These are phyloP conservation scores for Plantago major DNA, from an alignment of 257 asterid genomes.

Conservation along the genomic window DNA sequence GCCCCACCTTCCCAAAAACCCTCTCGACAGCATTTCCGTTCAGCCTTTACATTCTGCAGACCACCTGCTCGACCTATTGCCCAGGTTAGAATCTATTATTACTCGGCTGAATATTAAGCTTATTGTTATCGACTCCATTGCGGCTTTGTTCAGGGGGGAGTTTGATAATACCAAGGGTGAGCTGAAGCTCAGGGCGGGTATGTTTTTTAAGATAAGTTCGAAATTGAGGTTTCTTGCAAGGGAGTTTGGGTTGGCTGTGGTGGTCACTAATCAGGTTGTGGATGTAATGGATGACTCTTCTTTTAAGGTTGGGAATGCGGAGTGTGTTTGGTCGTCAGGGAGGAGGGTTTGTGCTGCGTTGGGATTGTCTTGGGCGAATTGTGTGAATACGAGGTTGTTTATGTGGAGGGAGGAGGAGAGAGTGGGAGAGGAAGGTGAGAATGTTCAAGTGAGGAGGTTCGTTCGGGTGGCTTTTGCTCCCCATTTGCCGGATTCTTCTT, in stretches of 20 bases:
- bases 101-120: conserved; percentile 44
- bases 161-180: conserved; percentile 61
- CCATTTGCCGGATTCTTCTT: conserved; percentile 66
- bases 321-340: conserved; percentile 52
- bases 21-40: conserved; percentile 42
- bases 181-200: conserved; percentile 52
- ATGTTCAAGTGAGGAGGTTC: conserved; percentile 48
- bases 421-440: conserved; percentile 29
- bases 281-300: conserved; percentile 54
- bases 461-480: conserved; percentile 79
- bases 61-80: conserved; percentile 88
- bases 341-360: conserved; percentile 73
- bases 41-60: conserved; percentile 66
- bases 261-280: conserved; percentile 78
- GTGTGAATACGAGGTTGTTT: conserved; percentile 77
- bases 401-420: conserved; percentile 65
- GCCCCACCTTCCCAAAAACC: conserved; percentile 37
- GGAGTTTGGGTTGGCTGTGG: conserved; percentile 69
- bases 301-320: conserved; percentile 55
- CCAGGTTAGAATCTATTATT: conserved; percentile 48
- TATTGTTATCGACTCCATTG: conserved; percentile 76
- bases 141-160: conserved; percentile 80
- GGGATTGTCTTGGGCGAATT: conserved; percentile 93
- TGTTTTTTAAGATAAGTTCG: conserved; percentile 72
- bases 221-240: conserved; percentile 52